phyloP scores from a whole-genome alignment of 2,329 filamentous ascomycete species.

The Penicillium polonicum region DNA sequence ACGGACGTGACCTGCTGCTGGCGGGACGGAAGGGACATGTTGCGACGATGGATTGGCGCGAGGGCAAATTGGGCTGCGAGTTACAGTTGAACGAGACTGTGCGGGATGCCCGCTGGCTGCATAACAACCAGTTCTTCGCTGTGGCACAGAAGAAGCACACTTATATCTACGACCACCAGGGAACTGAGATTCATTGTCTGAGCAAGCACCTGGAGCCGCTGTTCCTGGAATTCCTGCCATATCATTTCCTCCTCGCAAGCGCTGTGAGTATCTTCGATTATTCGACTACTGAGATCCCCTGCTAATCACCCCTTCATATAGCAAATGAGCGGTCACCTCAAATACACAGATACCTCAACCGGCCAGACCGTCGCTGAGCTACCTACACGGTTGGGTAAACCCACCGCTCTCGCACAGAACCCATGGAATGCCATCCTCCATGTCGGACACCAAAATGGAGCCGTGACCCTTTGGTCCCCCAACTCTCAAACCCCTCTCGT shows the following conservation, averaged over 20 bases:
- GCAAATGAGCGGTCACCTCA: slow-evolving; percentile 77
- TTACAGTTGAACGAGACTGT: slow-evolving; percentile 88
- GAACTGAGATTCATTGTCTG: slow-evolving; percentile 88
- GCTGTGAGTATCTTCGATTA: slow-evolving; percentile 56
- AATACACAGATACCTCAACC: slow-evolving; percentile 94
- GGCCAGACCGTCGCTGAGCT: slow-evolving; percentile 85
- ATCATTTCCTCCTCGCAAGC: slow-evolving; percentile 90
- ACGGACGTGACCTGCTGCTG: slow-evolving; percentile 80
- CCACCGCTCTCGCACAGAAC: slow-evolving; percentile 83
- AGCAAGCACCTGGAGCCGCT: slow-evolving; percentile 87
- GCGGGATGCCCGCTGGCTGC: slow-evolving; percentile 84
- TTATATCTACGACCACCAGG: slow-evolving; percentile 91
- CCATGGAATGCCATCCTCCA: slow-evolving; percentile 89
- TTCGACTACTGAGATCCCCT: not conserved
- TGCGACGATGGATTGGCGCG: slow-evolving; percentile 94
- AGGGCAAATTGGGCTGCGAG: slow-evolving; percentile 87
- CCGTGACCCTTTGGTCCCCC: slow-evolving; percentile 92
- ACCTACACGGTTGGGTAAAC: slow-evolving; percentile 78
- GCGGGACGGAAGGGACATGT: slow-evolving; percentile 91
- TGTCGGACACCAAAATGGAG: slow-evolving; percentile 90
- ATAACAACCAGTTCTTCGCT: slow-evolving; percentile 90
- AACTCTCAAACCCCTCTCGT: slow-evolving; percentile 84
- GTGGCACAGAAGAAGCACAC: slow-evolving; percentile 95
- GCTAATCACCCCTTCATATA: slow-evolving; percentile 33
- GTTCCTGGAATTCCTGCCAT: slow-evolving; percentile 92